Evolutionary conservation across 768 basidiomycete genomes (phyloP), one percentile per base, ranked within the genome.

Genomic region (Tylopilus sp.): DNA sequence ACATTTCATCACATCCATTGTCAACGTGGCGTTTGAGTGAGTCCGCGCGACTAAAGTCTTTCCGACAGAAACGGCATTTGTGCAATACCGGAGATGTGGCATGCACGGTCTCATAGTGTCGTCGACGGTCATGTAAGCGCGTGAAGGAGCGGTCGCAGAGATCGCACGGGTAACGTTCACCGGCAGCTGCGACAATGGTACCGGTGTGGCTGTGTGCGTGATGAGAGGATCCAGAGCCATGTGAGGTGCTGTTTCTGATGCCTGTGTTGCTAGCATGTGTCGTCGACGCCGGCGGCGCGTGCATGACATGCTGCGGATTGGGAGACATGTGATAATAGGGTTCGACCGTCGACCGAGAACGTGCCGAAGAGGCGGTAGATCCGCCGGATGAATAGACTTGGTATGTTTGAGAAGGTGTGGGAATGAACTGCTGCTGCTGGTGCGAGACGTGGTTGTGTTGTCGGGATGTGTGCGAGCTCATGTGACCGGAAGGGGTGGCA

Each of bases 11-110:
- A 71, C 86, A 88, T 45, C 88, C 88, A 58, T 89, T 88, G 73
- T 91, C 88, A 47, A 86, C 59, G 69, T 91, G 89, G 65, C 89
- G 77, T 70, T 90, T 91, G 57, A 90, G 74, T 52, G 89, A 91
- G 71, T 88, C 86, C 44, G 71, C 78, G 66, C 89, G 81, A 71
- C 86, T 87, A 66, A 90, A 89, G 63, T 83, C 83, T 69, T 89
- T 90, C 59, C 78, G 76, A 69, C 89, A 91, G 65, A 75, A 83
- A 23, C 77, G 78, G 69, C 89, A 91, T 46, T 76, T 78, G 65
- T 91, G 87, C 57, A 80, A 71, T 51, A 82, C 75, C 20, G 86
- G 83, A 13, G 77, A 74, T 31, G 82, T 64, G 40, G 82, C 75
- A 60, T 90, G 88, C 59, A 88, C 84, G 15, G 84, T 87, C 68